Percentiles rank a stretch among this genome's conserved stretches.
phyloP scores from a whole-genome alignment of 768 basidiomycete species.

The Lentinula guzmanii region DNA sequence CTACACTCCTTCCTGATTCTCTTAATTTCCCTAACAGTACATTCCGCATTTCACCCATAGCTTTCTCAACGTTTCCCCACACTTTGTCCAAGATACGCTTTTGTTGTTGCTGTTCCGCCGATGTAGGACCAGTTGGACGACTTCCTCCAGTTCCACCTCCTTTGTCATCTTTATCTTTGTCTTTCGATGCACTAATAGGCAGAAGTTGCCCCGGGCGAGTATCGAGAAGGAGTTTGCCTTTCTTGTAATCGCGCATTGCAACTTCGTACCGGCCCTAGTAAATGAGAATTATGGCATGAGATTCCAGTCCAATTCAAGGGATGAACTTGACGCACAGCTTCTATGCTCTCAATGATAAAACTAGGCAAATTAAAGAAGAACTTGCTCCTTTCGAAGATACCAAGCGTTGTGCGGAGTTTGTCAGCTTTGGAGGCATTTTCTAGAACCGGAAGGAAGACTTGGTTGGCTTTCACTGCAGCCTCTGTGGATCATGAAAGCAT shows the following conservation, averaged over 20 bases:
- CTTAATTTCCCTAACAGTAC: constrained; percentile 73
- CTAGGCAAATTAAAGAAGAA: constrained; percentile 99
- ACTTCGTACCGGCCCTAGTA: constrained; percentile 88
- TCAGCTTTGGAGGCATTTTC: constrained; percentile 95
- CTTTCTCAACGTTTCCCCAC: constrained; percentile 91
- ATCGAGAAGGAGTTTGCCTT: constrained; percentile 87
- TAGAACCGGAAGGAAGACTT: constrained; percentile 92
- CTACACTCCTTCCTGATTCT: constrained; percentile 72
- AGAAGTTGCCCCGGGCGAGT: constrained; percentile 84
- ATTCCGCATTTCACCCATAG: constrained; percentile 86
- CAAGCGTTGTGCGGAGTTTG: constrained; percentile 85
- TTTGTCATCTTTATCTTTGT: constrained; percentile 16
- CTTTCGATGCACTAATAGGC: constrained; percentile 59
- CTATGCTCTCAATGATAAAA: constrained; percentile 81
- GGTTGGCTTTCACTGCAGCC: constrained; percentile 88
- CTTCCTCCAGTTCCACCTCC: constrained; percentile 24
- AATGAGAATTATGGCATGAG: neutral
- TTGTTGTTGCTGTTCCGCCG: constrained; percentile 67
- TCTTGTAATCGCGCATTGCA: constrained; percentile 94
- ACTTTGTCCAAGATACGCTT: constrained; percentile 93
- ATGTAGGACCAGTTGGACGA: constrained; percentile 32
- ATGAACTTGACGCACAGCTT: constrained; percentile 50
- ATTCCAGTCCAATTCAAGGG: neutral
- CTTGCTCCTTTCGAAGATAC: constrained; percentile 93
- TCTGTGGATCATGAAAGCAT: constrained; percentile 37